These are phyloP conservation scores for Nakazawaea ambrosiae DNA, from an alignment of 805 yeast species.

Conservation along the genomic window DNA sequence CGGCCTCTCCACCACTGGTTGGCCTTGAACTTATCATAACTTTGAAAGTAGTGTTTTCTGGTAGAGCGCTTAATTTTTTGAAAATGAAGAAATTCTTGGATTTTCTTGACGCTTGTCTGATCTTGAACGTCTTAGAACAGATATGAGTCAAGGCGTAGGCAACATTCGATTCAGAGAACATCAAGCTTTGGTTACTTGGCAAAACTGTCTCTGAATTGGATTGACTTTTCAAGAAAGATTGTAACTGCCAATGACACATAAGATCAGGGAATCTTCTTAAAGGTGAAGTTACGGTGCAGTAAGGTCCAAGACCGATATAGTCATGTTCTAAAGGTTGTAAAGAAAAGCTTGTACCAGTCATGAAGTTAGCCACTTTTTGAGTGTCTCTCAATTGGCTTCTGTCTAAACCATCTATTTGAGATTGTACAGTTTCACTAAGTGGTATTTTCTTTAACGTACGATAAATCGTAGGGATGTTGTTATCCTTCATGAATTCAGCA, in stretches of 20 bases:
- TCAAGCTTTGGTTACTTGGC: slow-evolving; percentile 10
- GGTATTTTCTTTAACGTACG: slow-evolving; percentile 23
- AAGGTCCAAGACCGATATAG: slow-evolving; percentile 54
- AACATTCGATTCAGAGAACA: slow-evolving; percentile 27
- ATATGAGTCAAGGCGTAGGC: slow-evolving; percentile 34
- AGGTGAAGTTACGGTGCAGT: slow-evolving; percentile 84
- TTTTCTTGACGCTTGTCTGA: slow-evolving; percentile 22
- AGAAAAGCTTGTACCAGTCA: slow-evolving; percentile 47
- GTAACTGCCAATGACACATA: slow-evolving; percentile 73
- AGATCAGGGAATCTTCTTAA: slow-evolving; percentile 77
- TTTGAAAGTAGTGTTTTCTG: slow-evolving; percentile 14
- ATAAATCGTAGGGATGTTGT: slow-evolving; percentile 48
- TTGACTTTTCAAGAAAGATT: slow-evolving; percentile 26
- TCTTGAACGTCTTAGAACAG: slow-evolving; percentile 34
- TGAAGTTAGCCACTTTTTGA: slow-evolving; percentile 26
- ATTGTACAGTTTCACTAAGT: slow-evolving; percentile 16
- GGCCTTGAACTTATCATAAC: slow-evolving; percentile 38
- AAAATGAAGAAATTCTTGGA: slow-evolving; percentile 31
- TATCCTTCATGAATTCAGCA: slow-evolving; percentile 36
- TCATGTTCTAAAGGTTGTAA: slow-evolving; percentile 43
- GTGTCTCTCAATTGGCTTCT: slow-evolving; percentile 14
- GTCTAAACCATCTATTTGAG: slow-evolving; percentile 19
- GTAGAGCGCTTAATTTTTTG: slow-evolving; percentile 18
- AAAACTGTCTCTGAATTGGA: slow-evolving; percentile 10
- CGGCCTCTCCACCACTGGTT: slow-evolving; percentile 26